These are phyloP conservation scores for Termitomyces sp. DNA, from an alignment of 768 basidiomycete genomes.

Conservation along the genomic window DNA sequence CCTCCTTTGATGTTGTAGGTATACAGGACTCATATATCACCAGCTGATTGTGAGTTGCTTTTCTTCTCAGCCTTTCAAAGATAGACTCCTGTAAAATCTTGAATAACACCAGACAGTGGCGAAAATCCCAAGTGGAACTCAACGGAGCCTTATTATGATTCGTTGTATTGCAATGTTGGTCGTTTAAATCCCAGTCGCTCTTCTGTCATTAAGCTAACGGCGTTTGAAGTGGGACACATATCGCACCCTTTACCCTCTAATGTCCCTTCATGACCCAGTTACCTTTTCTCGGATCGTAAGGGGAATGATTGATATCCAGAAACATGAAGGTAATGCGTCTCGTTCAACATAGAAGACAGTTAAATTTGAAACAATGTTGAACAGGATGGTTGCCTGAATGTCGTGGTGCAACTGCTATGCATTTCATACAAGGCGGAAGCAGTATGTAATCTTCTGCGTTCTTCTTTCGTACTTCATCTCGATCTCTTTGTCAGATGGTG, in stretches of 20 bases:
- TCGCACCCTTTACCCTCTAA: constrained; percentile 56
- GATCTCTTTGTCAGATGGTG: constrained; percentile 39
- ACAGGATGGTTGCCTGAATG: constrained; percentile 68
- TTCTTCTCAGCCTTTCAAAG: neutral
- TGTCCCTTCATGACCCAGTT: constrained; percentile 60
- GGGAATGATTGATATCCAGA: constrained; percentile 65
- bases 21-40: constrained; percentile 60
- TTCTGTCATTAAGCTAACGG: neutral
- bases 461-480: neutral
- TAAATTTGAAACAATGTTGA: neutral
- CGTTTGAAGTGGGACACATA: constrained; percentile 58
- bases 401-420: constrained; percentile 49
- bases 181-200: neutral
- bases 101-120: constrained; percentile 42
- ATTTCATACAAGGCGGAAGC: constrained; percentile 59
- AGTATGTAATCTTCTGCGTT: constrained; percentile 34
- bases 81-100: neutral
- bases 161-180: constrained; percentile 65
- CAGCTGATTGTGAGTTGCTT: constrained; percentile 53
- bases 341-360: neutral
- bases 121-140: constrained; percentile 67
- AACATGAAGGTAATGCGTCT: constrained; percentile 49
- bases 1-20: constrained; percentile 27
- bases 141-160: constrained; percentile 63
- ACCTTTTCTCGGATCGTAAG: constrained; percentile 58